A percentile compares a stretch with the other conserved stretches of the same genome.
These are phyloP conservation scores for Sporothrix variecibatus DNA, from an alignment of 2,329 filamentous ascomycete species.

Conservation along the genomic window DNA sequence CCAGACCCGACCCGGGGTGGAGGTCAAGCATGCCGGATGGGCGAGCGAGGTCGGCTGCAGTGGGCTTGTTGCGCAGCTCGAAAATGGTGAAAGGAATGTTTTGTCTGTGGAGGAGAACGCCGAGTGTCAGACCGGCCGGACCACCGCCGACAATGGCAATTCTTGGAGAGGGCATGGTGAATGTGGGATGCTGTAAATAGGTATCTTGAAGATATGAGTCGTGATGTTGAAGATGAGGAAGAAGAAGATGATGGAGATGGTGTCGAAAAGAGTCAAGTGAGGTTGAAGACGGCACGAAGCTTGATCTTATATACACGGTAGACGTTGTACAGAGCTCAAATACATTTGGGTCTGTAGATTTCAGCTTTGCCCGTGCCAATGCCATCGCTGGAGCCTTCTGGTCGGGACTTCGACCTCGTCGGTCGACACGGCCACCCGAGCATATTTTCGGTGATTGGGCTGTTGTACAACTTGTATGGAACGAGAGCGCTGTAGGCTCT, in stretches of 20 bases:
- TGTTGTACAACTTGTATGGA: background rate
- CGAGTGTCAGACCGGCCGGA: conserved; percentile 51
- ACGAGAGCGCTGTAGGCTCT: background rate
- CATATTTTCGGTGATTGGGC: background rate
- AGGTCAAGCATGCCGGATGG: conserved; percentile 52
- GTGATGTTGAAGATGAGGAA: background rate
- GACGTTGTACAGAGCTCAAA: background rate
- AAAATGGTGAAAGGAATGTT: conserved; percentile 41
- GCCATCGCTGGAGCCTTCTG: background rate
- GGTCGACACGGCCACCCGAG: background rate
- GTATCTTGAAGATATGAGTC: no score
- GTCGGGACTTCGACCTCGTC: background rate
- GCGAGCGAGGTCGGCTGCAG: conserved; percentile 33
- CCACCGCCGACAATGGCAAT: conserved; percentile 52
- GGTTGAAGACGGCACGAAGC: background rate
- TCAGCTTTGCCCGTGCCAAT: background rate
- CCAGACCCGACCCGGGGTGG: conserved; percentile 48
- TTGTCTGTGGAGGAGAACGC: conserved; percentile 47
- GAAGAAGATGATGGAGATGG: background rate
- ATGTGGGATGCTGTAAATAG: background rate
- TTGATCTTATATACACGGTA: background rate
- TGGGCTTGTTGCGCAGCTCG: conserved; percentile 40
- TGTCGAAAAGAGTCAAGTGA: background rate
- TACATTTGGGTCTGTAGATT: background rate
- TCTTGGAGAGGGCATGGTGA: conserved; percentile 24